These are phyloP conservation scores for Entonaema liquescens DNA, from an alignment of 495 filamentous ascomycete genomes.

Conservation along the genomic window DNA sequence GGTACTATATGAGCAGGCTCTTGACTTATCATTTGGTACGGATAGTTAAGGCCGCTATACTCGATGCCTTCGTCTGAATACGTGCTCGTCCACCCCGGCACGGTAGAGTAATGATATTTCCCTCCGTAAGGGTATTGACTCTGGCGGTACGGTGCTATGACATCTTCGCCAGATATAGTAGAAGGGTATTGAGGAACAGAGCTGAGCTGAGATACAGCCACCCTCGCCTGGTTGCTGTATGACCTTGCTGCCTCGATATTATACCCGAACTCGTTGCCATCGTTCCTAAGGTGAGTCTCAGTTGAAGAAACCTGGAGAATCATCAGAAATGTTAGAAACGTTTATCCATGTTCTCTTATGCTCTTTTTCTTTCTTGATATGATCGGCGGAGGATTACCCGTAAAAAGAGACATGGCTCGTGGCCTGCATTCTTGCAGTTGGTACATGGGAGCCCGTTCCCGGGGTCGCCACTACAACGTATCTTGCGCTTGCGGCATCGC, in stretches of 20 bases:
- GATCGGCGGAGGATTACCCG: conserved; percentile 65
- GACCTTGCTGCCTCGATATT: conserved; percentile 51
- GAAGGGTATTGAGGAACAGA: conserved; percentile 42
- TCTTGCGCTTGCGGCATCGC: conserved; percentile 93
- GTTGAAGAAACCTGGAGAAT: conserved; percentile 56
- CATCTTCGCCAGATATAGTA: conserved; percentile 43
- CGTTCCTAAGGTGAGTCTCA: conserved; percentile 54
- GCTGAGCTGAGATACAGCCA: conserved; percentile 34
- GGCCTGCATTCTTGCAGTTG: conserved; percentile 81
- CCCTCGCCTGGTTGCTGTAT: conserved; percentile 48
- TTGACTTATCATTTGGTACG: conserved; percentile 45
- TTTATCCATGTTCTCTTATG: conserved; percentile 10
- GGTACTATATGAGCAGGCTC: conserved; percentile 47
- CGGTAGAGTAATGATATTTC: conserved; percentile 48
- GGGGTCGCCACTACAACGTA: conserved; percentile 90
- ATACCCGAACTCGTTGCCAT: conserved; percentile 50
- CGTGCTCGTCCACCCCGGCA: conserved; percentile 45
- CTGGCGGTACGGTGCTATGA: conserved; percentile 44
- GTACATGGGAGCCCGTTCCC: conserved; percentile 78
- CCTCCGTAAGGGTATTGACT: conserved; percentile 47
- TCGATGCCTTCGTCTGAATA: conserved; percentile 54
- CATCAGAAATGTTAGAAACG: conserved; percentile 29
- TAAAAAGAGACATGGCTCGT: conserved; percentile 77
- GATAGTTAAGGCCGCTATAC: conserved; percentile 47
- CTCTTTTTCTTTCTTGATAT: conserved; percentile 8